Evolutionary conservation across 129 eudicot genomes (phyloP), one percentile per base, ranked within the genome.

Genomic region (Arctium lappa): DNA sequence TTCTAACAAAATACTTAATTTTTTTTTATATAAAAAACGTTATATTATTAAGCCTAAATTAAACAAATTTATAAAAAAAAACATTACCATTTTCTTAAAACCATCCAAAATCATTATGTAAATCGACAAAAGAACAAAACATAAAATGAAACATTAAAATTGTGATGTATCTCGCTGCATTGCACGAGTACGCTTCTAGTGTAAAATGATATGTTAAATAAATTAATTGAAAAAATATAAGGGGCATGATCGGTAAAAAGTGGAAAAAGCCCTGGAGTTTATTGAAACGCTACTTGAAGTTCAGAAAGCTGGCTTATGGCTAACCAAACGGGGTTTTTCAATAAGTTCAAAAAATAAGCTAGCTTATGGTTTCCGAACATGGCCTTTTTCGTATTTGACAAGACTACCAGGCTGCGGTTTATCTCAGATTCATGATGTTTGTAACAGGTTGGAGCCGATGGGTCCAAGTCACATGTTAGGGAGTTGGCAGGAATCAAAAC

Each of bases 361-460:
- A 46, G 56, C 3, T 46, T 46, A 46, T 46, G 13, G 56, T 2
- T 46, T 2, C 56, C 56, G 6, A 2, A 11, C 56, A 46, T 46
- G 56, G 27, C 68, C 29, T 60, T 15, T 60, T 1, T 60, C 29
- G 4, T n/a, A n/a, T 60, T 5, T 60, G 68, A 60, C 8, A 60
- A 22, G 78, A 18, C 30, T 2, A 22, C 60, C 5, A 5, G 22
- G 16, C 68, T 10, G 66, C 1, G 15, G 78, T 37, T 32, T 22
- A n/a, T 44, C 16, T 56, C 38, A 30, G 31, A 6, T 82, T 62
- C 31, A 42, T 78, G 74, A 44, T 82, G 33, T 31, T 71, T 71
- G 33, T 80, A 7, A 37, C 76, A 95, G 99, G 99, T 95, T 77
- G 99, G 99, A 80, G 90, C 99, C 27, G 99, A 96, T 85, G 99